Evolutionary conservation across 331 rosid genomes (phyloP).

Genomic region (Dryas integrifolia): DNA sequence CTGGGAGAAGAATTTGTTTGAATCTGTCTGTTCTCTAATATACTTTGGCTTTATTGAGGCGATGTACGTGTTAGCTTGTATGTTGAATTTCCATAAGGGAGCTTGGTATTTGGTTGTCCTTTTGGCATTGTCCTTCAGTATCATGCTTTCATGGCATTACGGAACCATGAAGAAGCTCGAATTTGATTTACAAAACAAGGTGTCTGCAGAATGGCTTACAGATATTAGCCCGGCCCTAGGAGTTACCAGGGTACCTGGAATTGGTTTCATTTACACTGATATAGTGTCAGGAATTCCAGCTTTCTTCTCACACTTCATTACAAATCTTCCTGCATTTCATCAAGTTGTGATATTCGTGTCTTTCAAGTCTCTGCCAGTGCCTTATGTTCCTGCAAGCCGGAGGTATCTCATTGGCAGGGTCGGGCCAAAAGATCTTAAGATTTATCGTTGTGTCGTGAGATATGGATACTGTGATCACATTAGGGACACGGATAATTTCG

Average conservation of each 20-base stretch:
- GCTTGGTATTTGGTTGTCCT: slow-evolving; percentile 76
- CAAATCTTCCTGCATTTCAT: slow-evolving; percentile 81
- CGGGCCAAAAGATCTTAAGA: slow-evolving; percentile 54
- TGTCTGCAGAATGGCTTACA: slow-evolving; percentile 67
- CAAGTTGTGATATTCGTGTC: slow-evolving; percentile 72
- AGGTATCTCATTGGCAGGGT: slow-evolving; percentile 75
- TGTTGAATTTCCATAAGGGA: slow-evolving; percentile 68
- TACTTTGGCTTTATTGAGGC: slow-evolving; percentile 60
- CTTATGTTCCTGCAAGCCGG: slow-evolving; percentile 51
- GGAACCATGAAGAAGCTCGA: slow-evolving; percentile 80
- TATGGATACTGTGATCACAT: slow-evolving; percentile 66
- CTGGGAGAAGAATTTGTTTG: slow-evolving; percentile 60
- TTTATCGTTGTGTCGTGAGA: slow-evolving; percentile 74
- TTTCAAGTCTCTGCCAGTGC: slow-evolving; percentile 69
- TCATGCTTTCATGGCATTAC: slow-evolving; percentile 79
- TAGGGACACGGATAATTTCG: slow-evolving; percentile 59
- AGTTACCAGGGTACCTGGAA: slow-evolving; percentile 69
- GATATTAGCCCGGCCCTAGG: slow-evolving; percentile 66
- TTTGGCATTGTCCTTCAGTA: slow-evolving; percentile 44
- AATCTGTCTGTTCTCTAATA: slow-evolving; percentile 50
- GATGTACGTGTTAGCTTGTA: slow-evolving; percentile 58
- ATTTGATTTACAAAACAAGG: slow-evolving; percentile 68
- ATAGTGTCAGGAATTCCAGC: slow-evolving; percentile 73
- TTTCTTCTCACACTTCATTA: slow-evolving; percentile 80
- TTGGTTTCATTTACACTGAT: slow-evolving; percentile 80